Evolutionary conservation across 805 yeast species (phyloP).

Genomic region (Jamesozyma jinghongensis): DNA sequence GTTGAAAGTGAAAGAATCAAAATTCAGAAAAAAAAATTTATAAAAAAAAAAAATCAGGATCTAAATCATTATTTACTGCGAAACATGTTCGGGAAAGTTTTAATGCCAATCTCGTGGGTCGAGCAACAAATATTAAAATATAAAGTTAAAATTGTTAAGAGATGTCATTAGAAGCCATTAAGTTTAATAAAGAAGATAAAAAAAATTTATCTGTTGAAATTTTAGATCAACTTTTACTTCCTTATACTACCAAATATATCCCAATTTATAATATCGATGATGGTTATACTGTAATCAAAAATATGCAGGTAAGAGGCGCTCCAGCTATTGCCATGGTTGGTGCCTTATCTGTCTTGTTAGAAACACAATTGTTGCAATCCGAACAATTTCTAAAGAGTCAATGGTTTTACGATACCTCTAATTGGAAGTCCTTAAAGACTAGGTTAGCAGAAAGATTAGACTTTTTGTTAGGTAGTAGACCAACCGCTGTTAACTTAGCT

Average conservation of each 20-base stretch:
- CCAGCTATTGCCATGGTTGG: constrained; percentile 98
- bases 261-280: constrained; percentile 54
- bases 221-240: constrained; percentile 75
- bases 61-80: too few relatives aligned
- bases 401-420: constrained; percentile 27
- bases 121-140: too few relatives aligned
- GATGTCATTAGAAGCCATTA: constrained; percentile 55
- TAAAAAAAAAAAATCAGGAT: too few relatives aligned
- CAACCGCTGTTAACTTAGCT: constrained; percentile 89
- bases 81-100: too few relatives aligned
- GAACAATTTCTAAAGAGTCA: constrained; percentile 21
- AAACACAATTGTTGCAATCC: constrained; percentile 34
- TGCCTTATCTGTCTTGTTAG: constrained; percentile 73
- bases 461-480: constrained; percentile 67
- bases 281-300: constrained; percentile 74
- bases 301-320: constrained; percentile 95
- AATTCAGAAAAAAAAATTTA: too few relatives aligned
- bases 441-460: constrained; percentile 44
- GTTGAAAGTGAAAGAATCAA: too few relatives aligned
- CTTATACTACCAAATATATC: constrained; percentile 67
- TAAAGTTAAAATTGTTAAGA: too few relatives aligned
- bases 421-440: constrained; percentile 30
- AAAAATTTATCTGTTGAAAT: constrained; percentile 41
- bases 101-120: too few relatives aligned
- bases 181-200: constrained; percentile 38